A percentile compares a stretch with the other conserved stretches of the same genome.
Evolutionary conservation across 2,329 filamentous ascomycete species (phyloP).

Genomic region (Aspergillus aculeatinus): DNA sequence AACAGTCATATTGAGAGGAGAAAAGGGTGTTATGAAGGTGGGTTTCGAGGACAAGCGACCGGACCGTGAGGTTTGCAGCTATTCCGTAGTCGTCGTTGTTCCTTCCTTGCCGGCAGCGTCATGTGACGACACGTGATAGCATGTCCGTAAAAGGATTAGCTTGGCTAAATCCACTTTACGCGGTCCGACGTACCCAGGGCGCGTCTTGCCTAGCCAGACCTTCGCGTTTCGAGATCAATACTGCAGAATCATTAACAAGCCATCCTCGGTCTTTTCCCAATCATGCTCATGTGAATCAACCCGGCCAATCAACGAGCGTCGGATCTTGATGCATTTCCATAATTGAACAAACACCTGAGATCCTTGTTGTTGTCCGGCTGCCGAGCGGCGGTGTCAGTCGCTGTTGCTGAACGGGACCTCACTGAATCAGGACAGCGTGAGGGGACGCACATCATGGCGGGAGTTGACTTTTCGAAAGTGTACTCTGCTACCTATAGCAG

Average conservation of each 20-base stretch:
- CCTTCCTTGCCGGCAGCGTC: slow-evolving; percentile 27
- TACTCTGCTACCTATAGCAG: slow-evolving; percentile 67
- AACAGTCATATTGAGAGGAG: slow-evolving; percentile 45
- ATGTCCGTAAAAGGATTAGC: slow-evolving; percentile 24
- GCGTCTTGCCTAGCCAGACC: slow-evolving; percentile 32
- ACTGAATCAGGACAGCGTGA: slow-evolving; percentile 22
- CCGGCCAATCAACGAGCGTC: not conserved
- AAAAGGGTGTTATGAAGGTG: slow-evolving; percentile 14
- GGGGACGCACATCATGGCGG: slow-evolving; percentile 33
- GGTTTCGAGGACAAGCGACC: slow-evolving; percentile 19
- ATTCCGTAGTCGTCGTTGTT: slow-evolving; percentile 27
- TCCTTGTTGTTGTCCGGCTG: slow-evolving; percentile 13
- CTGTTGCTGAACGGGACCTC: slow-evolving; percentile 24
- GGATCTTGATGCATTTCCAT: slow-evolving; percentile 11
- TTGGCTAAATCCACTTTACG: slow-evolving; percentile 39
- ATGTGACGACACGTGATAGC: slow-evolving; percentile 28
- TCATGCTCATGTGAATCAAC: not conserved
- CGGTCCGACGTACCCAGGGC: slow-evolving; percentile 27
- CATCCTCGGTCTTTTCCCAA: slow-evolving; percentile 30
- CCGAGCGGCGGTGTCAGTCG: slow-evolving; percentile 13
- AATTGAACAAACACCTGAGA: slow-evolving; percentile 10
- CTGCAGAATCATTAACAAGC: slow-evolving; percentile 29
- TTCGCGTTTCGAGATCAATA: slow-evolving; percentile 28
- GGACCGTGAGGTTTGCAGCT: slow-evolving; percentile 29
- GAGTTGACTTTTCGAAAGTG: slow-evolving; percentile 47